Base-by-base conservation (phyloP, 2,329 filamentous ascomycete species). In the Curvularia lunata region DNA sequence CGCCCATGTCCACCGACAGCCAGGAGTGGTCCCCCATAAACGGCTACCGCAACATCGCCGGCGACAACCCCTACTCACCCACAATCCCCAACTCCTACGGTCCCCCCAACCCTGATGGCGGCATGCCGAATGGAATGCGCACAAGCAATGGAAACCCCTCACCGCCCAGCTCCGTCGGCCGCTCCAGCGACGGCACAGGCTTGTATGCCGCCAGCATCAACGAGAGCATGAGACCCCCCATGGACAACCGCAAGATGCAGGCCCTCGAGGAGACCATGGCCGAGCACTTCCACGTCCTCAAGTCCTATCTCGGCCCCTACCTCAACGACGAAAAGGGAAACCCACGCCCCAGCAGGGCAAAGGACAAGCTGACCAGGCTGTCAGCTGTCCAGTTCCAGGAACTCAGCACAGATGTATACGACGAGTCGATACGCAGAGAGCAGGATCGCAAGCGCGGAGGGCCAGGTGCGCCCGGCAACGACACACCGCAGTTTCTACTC, bases 361-460 rank as follows among this genome's bases (percentile, higher is more conserved):
- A 93, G 71, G 95, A 98, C 78, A 99, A 99, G 83, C 84, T 98
- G 56, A 84, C 97, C 59, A 88, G 94, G 58, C 84, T 99, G 50
- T 97, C 93, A 0, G 83, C 90, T 1, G 91, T 96, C 27, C 95
- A 99, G 77, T 98, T 99, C 77, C 92, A 96, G 78, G 95, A 99
- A 80, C 85, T 99, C 62, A 97, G 93, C 78, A 98, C 94, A 56
- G 95, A 99, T 79, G 94, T 99, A 40, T 98, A 91, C 79, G 95
- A 99, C 78, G 95, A 99, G 79, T 83, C 98, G 64, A 84, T 96
- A 66, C 89, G 95, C 58, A 87, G 95, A 63, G 93, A 98, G 77
- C 86, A 90, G 64, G 83, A 82, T 50, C 78, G 80, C 37, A 73
- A 75, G 56, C 73, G 77, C 49, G 76, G 79, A 28, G 79, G 79